phyloP scores from a whole-genome alignment of 331 rosid species.

The Malus hybrid region DNA sequence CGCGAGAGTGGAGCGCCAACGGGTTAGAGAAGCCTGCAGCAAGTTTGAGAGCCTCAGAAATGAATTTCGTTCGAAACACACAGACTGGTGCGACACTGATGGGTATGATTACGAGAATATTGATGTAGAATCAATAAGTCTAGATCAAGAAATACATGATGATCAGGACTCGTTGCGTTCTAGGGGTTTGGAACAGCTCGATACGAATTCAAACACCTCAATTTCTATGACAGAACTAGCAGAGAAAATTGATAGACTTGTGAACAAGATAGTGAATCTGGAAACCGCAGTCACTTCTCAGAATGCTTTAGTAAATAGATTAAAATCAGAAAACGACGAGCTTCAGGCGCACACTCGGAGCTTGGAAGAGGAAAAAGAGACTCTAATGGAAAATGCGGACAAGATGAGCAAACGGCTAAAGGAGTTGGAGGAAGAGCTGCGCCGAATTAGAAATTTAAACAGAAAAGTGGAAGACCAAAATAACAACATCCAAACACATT shows the following conservation, averaged over 20 bases:
- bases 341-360: conserved; percentile 42
- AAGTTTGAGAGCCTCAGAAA: conserved; percentile 42
- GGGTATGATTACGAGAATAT: conserved; percentile 8
- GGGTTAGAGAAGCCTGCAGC: conserved; percentile 35
- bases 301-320: conserved; percentile 41
- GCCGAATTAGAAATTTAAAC: conserved; percentile 33
- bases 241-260: conserved; percentile 75
- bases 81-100: background rate
- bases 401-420: conserved; percentile 34
- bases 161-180: conserved; percentile 5
- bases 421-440: conserved; percentile 65
- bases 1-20: conserved; percentile 36
- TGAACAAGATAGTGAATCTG: conserved; percentile 50
- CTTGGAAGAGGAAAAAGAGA: conserved; percentile 70
- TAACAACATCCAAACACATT: conserved; percentile 35
- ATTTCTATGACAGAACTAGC: conserved; percentile 54
- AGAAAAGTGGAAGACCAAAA: conserved; percentile 29
- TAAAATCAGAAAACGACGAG: conserved; percentile 56
- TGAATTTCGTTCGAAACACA: conserved; percentile 26
- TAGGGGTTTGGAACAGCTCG: conserved; percentile 30
- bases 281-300: conserved; percentile 68
- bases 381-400: conserved; percentile 45
- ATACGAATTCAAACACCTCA: conserved; percentile 28
- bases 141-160: conserved; percentile 27
- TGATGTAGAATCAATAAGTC: conserved; percentile 11